Evolutionary conservation across 352 stramenopile species (phyloP).

Genomic region (Globisporangium acanthophoron): DNA sequence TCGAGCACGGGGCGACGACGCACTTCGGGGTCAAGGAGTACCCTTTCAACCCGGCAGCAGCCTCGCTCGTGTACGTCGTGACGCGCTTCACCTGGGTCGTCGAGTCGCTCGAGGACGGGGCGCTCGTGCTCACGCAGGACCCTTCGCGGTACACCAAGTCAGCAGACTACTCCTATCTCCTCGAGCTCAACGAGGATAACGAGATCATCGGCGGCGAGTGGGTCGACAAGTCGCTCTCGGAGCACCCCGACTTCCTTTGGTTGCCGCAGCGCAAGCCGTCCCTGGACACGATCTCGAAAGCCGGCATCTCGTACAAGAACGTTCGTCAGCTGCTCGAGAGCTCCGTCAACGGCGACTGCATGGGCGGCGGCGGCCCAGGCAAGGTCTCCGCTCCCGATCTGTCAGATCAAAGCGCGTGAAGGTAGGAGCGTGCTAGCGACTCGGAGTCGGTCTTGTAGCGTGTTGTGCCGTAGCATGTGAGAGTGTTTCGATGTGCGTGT

Average conservation of each 20-base stretch:
- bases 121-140: constrained; percentile 5
- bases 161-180: constrained; percentile 10
- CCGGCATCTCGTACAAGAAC: constrained; percentile 12
- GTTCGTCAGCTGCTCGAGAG: constrained; percentile 6
- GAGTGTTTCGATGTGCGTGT: neutral
- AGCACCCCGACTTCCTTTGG: constrained; percentile 19
- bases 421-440: neutral
- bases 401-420: neutral
- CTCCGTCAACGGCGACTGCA: constrained; percentile 1
- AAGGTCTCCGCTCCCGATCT: neutral
- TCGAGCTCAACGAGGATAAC: constrained; percentile 5
- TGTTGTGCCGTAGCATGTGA: neutral
- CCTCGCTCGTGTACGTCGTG: constrained; percentile 12
- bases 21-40: constrained; percentile 10
- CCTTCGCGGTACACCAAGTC: constrained; percentile 2
- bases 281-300: neutral
- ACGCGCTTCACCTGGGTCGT: constrained; percentile 12
- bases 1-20: neutral
- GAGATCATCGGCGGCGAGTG: constrained; percentile 12
- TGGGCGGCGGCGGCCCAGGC: neutral
- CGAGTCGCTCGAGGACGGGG: constrained; percentile 7
- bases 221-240: constrained; percentile 4
- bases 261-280: constrained; percentile 3
- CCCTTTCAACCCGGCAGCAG: constrained; percentile 13
- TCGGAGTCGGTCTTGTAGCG: neutral